These are phyloP conservation scores for Adansonia madagascariensis DNA, from an alignment of 441 rosid genomes.

Conservation along the genomic window DNA sequence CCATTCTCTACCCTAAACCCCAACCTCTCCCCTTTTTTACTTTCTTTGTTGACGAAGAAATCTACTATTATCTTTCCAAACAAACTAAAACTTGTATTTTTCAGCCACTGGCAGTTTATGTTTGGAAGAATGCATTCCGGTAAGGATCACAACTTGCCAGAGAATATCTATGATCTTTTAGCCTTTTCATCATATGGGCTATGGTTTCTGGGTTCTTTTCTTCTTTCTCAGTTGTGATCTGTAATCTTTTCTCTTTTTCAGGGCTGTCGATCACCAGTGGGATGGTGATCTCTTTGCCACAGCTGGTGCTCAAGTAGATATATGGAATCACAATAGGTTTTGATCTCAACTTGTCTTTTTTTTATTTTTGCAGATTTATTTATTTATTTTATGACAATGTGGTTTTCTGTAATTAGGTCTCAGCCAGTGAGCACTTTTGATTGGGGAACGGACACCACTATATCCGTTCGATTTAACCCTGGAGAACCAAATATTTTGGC, in stretches of 20 bases:
- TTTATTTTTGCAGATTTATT: constrained; percentile 1
- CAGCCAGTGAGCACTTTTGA: constrained; percentile 80
- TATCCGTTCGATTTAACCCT: constrained; percentile 89
- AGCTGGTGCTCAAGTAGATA: constrained; percentile 91
- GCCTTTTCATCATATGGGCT: not conserved
- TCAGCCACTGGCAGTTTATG: constrained; percentile 71
- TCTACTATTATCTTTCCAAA: too few relatives aligned
- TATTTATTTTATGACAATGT: constrained; percentile 21
- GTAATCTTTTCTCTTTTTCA: constrained; percentile 30
- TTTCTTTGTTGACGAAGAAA: too few relatives aligned
- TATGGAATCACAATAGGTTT: constrained; percentile 96
- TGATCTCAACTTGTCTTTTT: constrained; percentile 21
- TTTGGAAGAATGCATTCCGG: constrained; percentile 87
- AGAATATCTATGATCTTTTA: constrained; percentile 10
- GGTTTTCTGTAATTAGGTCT: constrained; percentile 54
- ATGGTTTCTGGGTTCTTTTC: not conserved
- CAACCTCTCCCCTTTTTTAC: not conserved
- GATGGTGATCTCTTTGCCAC: constrained; percentile 90
- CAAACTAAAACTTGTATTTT: too few relatives aligned
- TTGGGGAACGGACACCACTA: constrained; percentile 85
- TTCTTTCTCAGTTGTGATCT: constrained; percentile 2
- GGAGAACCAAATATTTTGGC: constrained; percentile 89
- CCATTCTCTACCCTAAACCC: not conserved
- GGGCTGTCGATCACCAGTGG: constrained; percentile 98
- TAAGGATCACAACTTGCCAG: constrained; percentile 35